A percentile compares a stretch with the other conserved stretches of the same genome.
These are phyloP conservation scores for Cladosporium velox DNA, from an alignment of 2,329 filamentous ascomycete genomes.

Conservation along the genomic window DNA sequence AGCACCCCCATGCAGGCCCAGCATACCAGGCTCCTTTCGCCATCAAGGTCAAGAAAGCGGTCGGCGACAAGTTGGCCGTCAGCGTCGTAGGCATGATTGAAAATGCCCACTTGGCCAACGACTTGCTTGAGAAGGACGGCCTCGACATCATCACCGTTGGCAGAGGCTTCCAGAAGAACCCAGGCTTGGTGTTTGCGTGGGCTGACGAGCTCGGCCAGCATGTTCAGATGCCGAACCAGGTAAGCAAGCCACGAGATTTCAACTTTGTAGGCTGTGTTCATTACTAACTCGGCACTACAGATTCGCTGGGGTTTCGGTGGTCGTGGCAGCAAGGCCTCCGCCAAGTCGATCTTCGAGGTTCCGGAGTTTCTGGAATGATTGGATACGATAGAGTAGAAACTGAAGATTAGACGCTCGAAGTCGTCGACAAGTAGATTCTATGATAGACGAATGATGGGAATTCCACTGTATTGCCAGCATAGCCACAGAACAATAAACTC, in stretches of 20 bases:
- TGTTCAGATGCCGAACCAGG: slow-evolving; percentile 71
- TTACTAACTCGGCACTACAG: not conserved
- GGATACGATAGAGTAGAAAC: not conserved
- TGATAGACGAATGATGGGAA: not conserved
- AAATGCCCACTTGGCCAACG: slow-evolving; percentile 67
- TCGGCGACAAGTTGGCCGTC: slow-evolving; percentile 71
- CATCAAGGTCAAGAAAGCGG: slow-evolving; percentile 68
- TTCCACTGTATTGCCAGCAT: not conserved
- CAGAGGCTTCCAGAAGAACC: slow-evolving; percentile 78
- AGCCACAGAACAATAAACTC: too few relatives aligned
- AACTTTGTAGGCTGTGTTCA: too few relatives aligned
- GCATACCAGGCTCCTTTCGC: slow-evolving; percentile 77
- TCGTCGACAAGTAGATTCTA: not conserved
- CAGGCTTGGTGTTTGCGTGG: slow-evolving; percentile 67
- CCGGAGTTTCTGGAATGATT: slow-evolving; percentile 8
- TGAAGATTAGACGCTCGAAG: not conserved
- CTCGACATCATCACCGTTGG: slow-evolving; percentile 74
- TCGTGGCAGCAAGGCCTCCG: slow-evolving; percentile 40
- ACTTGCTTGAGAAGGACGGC: slow-evolving; percentile 52
- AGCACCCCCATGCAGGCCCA: slow-evolving; percentile 59
- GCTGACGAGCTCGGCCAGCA: slow-evolving; percentile 72
- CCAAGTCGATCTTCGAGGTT: slow-evolving; percentile 28
- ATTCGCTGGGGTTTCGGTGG: slow-evolving; percentile 62
- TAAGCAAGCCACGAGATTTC: not conserved
- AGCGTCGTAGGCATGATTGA: slow-evolving; percentile 75